Evolutionary conservation across 768 basidiomycete species (phyloP), one percentile per base, ranked within the genome.

Genomic region (Boletus insuetus): DNA sequence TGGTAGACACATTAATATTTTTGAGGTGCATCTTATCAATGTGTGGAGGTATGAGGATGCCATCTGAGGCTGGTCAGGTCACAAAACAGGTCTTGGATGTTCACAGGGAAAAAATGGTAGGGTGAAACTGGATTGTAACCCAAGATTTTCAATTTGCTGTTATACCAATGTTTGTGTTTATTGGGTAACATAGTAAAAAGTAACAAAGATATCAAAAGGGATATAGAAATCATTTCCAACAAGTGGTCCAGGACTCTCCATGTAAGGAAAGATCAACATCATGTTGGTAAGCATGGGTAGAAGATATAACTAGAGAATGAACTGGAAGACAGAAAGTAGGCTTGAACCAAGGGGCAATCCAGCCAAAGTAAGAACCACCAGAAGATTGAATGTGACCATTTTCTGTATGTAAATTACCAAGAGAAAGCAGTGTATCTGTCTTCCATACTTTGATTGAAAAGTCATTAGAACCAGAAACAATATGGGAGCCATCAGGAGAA

Each of bases 1-100:
- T 73, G 5, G 80, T 86, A 14, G 82, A 85, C 48, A 76, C 87
- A 78, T 68, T 86, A 34, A 65, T 77, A 44, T 88, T 87, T 58
- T 79, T 80, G 84, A 87, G 59, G 75, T 78, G 1, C 87, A 89
- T 66, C 74, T 83, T 4, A 66, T 87, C 8, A 85, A 86, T n/a
- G 83, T 0, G 82, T 87, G 3, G 85, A 86, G 74, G n/a, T n/a
- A n/a, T 75, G 17, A 76, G 75, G 57, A 76, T 81, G 14, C 70
- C 73, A 8, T 85, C 78, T 60, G 81, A 85, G 63, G 79, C 79
- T 5, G 71, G 72, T 49, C 63, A 74, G 43, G 78, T 29, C 2
- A 29, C 9, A 29, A 8, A 10, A 81, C 53, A 86, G 82, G 77
- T 77, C 86, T 51, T 68, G 59, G 41, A 57, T 40, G 8, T 71